Conservation (phyloP, 371 early-diverging fungal genomes). For the Rhizomucor miehei region DNA sequence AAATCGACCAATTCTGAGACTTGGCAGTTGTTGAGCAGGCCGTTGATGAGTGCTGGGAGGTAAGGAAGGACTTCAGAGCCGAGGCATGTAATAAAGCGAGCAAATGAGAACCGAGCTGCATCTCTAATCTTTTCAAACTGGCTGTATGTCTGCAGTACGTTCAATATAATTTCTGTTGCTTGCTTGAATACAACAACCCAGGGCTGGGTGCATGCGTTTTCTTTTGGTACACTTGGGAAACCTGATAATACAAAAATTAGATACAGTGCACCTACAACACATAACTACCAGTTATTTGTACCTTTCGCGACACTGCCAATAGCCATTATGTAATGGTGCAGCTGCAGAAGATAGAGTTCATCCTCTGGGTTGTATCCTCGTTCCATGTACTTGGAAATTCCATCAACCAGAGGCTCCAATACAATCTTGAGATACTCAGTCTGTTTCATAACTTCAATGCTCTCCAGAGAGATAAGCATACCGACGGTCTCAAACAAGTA, state of each 20-base stretch:
- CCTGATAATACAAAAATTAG: conserved; percentile 32
- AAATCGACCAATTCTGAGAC: conserved; percentile 84
- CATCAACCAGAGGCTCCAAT: conserved; percentile 76
- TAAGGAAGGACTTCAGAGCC: conserved; percentile 83
- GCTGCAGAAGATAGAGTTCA: conserved; percentile 65
- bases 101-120: conserved; percentile 81
- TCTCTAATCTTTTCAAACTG: conserved; percentile 76
- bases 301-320: conserved; percentile 88
- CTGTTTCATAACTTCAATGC: conserved; percentile 66
- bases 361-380: conserved; percentile 61
- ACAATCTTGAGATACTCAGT: conserved; percentile 74
- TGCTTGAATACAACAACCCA: conserved; percentile 76
- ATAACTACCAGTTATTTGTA: conserved; percentile 11
- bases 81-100: conserved; percentile 83
- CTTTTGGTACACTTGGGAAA: conserved; percentile 72
- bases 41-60: conserved; percentile 76
- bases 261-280: background rate
- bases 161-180: conserved; percentile 77
- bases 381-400: conserved; percentile 58
- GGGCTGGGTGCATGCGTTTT: conserved; percentile 39
- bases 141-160: conserved; percentile 70
- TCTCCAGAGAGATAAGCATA: conserved; percentile 76
- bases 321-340: conserved; percentile 85
- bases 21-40: conserved; percentile 73
- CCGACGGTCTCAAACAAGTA: conserved; percentile 93